phyloP scores from a whole-genome alignment of 106 monocot genomes.

The Ottelia alismoides region DNA sequence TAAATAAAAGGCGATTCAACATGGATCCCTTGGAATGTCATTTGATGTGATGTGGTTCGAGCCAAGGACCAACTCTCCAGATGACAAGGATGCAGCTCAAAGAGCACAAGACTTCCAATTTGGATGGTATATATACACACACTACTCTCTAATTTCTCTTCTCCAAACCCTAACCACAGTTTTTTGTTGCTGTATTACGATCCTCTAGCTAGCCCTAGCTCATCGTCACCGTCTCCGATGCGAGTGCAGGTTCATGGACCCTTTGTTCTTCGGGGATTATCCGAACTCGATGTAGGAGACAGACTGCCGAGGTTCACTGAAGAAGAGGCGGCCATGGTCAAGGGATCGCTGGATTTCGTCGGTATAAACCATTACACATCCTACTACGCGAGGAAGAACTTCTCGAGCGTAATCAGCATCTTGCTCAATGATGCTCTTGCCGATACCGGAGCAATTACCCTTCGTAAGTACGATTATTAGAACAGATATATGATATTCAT shows the following conservation, averaged over 20 bases:
- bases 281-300: conserved; percentile 42
- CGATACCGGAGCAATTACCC: no score
- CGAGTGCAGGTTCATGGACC: conserved; percentile 2
- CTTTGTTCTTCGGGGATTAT: conserved; percentile 37
- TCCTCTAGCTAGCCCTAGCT: no score
- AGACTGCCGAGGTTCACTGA: conserved; percentile 45
- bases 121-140: no score
- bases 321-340: conserved; percentile 22
- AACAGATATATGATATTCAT: no score
- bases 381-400: conserved; percentile 45
- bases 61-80: conserved; percentile 37
- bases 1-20: conserved; percentile 65
- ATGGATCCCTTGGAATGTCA: conserved; percentile 64
- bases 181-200: no score
- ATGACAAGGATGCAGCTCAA: conserved; percentile 68
- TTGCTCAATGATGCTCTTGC: no score
- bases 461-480: no score
- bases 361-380: conserved; percentile 79
- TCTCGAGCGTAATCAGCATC: no score
- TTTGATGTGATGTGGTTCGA: conserved; percentile 96
- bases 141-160: no score
- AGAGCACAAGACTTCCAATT: conserved; percentile 94
- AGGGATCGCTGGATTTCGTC: conserved; percentile 52
- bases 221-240: no score
- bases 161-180: no score